Percentiles rank a stretch among this genome's conserved stretches.
These are phyloP conservation scores for Tylopilus sp. DNA, from an alignment of 768 basidiomycete genomes.

Conservation along the genomic window DNA sequence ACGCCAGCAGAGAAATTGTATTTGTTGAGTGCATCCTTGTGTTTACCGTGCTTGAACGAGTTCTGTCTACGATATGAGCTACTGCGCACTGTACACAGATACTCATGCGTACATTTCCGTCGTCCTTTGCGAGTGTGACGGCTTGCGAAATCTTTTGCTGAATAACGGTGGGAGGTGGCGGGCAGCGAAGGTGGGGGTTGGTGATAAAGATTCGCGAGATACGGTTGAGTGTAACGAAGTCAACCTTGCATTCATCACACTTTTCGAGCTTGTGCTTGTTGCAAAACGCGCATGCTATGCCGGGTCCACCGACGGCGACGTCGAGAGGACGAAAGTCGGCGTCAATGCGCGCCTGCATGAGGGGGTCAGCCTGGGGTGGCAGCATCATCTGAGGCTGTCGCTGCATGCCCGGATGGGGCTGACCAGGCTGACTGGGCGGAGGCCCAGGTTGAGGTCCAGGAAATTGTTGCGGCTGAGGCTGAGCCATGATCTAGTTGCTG, in stretches of 20 bases:
- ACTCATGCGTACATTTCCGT: conserved; percentile 79
- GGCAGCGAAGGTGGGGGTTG: conserved; percentile 72
- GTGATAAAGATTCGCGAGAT: conserved; percentile 65
- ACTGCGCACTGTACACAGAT: neutral
- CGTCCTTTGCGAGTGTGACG: conserved; percentile 81
- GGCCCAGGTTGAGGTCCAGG: conserved; percentile 52
- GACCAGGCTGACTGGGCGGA: conserved; percentile 30
- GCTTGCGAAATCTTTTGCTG: conserved; percentile 72
- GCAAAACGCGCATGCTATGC: conserved; percentile 59
- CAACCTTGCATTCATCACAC: conserved; percentile 68
- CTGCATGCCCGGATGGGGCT: conserved; percentile 25
- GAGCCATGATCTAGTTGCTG: conserved; percentile 48
- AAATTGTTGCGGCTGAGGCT: conserved; percentile 54
- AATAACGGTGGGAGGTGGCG: conserved; percentile 74
- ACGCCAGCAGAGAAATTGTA: conserved; percentile 78
- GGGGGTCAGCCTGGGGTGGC: conserved; percentile 58
- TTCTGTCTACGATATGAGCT: conserved; percentile 42
- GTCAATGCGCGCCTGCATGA: conserved; percentile 74
- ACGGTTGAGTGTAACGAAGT: conserved; percentile 75
- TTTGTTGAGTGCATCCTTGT: conserved; percentile 65
- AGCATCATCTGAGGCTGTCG: conserved; percentile 41
- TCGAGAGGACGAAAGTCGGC: conserved; percentile 60
- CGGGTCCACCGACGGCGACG: conserved; percentile 50
- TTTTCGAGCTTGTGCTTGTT: conserved; percentile 64
- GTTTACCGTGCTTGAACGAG: conserved; percentile 73